Evolutionary conservation across 805 yeast genomes (phyloP).

Genomic region (Saccharomycopsis fibuligera): DNA sequence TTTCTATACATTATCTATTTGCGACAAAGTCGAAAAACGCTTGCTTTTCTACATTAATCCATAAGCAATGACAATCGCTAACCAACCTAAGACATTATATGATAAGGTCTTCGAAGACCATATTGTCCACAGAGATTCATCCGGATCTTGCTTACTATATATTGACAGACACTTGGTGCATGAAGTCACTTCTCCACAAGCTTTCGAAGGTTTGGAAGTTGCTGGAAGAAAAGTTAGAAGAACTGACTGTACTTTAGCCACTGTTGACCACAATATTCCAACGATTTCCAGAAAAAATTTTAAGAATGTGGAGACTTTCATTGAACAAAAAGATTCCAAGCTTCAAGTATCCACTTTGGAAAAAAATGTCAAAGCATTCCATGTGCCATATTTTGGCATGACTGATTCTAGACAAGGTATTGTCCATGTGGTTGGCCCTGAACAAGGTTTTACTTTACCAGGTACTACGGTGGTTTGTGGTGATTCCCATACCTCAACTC

Average conservation of each 20-base stretch:
- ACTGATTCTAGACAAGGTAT: slow-evolving; percentile 93
- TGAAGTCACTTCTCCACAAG: slow-evolving; percentile 99
- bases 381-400: slow-evolving; percentile 91
- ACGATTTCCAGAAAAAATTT: slow-evolving; percentile 79
- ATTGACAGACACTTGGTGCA: slow-evolving; percentile 97
- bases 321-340: slow-evolving; percentile 85
- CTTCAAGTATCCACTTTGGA: slow-evolving; percentile 90
- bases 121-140: slow-evolving; percentile 81
- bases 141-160: slow-evolving; percentile 80
- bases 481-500: slow-evolving; percentile 97
- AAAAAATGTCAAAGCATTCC: slow-evolving; percentile 85
- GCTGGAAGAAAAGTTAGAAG: slow-evolving; percentile 90
- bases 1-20: not conserved
- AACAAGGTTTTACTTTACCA: slow-evolving; percentile 96
- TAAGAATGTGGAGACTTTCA: slow-evolving; percentile 69
- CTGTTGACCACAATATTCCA: slow-evolving; percentile 97
- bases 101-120: slow-evolving; percentile 97
- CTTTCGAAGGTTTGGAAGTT: slow-evolving; percentile 88
- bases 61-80: not conserved
- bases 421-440: slow-evolving; percentile 98
- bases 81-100: slow-evolving; percentile 66
- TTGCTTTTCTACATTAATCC: not conserved
- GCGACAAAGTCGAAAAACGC: not conserved
- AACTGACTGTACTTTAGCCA: slow-evolving; percentile 86
- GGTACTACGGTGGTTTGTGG: slow-evolving; percentile 99